A percentile compares a stretch with the other conserved stretches of the same genome.
phyloP scores from a whole-genome alignment of 163 green algal genomes.

The Trebouxiophyceae sp. region DNA sequence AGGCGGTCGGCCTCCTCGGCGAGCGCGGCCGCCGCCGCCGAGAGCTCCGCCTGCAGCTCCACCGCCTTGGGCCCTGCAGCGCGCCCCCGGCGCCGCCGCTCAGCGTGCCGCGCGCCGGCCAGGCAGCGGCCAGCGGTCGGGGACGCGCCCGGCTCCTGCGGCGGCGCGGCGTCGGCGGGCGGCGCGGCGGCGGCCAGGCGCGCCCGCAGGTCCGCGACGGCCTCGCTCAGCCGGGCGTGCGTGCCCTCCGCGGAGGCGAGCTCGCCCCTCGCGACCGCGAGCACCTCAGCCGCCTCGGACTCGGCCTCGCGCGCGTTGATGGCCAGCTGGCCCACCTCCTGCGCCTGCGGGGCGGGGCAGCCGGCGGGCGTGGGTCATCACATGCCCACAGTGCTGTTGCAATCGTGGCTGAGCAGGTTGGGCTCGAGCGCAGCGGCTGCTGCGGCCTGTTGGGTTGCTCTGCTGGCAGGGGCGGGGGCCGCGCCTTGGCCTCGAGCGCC shows the following conservation, averaged over 20 bases:
- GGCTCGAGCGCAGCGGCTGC: not conserved
- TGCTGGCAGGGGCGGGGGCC: not conserved
- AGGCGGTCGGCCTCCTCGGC: not conserved
- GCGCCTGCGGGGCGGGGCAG: constrained; percentile 22
- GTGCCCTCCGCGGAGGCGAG: not conserved
- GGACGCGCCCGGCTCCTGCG: not conserved
- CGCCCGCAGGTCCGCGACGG: constrained; percentile 8
- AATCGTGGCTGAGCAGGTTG: not conserved
- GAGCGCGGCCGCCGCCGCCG: too few species aligned
- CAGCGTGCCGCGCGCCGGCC: too few species aligned
- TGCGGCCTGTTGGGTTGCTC: not conserved
- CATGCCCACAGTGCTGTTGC: not conserved
- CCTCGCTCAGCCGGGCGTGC: constrained; percentile 2
- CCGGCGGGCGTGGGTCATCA: not conserved
- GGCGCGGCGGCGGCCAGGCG: not conserved
- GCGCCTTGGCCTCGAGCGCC: constrained; percentile 26
- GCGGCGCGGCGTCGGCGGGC: not conserved
- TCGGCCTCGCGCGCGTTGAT: constrained; percentile 31
- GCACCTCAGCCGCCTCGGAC: not conserved
- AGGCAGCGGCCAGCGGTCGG: not conserved
- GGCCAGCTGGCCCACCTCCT: constrained; percentile 45
- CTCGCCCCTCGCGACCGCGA: constrained; percentile 2
- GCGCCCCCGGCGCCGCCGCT: not conserved
- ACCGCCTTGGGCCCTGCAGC: too few species aligned
- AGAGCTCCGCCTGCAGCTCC: too few species aligned